Evolutionary conservation across 495 filamentous ascomycete species (phyloP).

Genomic region (Aspergillus biplanus): DNA sequence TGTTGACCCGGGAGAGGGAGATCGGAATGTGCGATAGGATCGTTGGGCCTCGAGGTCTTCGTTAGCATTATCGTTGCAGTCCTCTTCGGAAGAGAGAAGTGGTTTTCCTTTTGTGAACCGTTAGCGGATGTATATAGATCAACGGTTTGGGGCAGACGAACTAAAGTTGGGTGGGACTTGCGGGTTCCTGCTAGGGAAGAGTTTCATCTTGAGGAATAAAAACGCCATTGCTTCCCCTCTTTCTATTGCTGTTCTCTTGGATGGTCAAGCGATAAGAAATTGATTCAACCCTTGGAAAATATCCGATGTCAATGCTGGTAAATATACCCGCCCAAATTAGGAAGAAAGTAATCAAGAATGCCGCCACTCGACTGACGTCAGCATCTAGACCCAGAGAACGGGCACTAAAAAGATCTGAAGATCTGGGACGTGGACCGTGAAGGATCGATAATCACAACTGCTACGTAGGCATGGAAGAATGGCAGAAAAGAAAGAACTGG

Average conservation of each 20-base stretch:
- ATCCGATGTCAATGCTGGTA: background rate
- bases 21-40: conserved; percentile 48
- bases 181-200: conserved; percentile 38
- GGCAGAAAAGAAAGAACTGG: background rate
- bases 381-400: background rate
- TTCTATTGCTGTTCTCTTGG: background rate
- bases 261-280: no score
- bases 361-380: conserved; percentile 1
- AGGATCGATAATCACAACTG: no score
- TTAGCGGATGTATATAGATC: background rate
- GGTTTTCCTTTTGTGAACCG: conserved; percentile 34
- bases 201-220: conserved; percentile 47
- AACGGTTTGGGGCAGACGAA: conserved; percentile 11
- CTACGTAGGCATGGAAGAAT: no score
- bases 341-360: background rate
- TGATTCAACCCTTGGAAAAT: no score
- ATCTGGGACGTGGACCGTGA: background rate
- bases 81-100: conserved; percentile 36
- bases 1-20: conserved; percentile 20
- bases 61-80: conserved; percentile 26
- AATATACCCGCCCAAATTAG: background rate
- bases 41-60: conserved; percentile 45
- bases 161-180: conserved; percentile 19
- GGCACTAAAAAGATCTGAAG: conserved; percentile 3
- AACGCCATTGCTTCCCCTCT: conserved; percentile 37